phyloP scores from a whole-genome alignment of 208 protist species.

The Leishmania tarentolae region DNA sequence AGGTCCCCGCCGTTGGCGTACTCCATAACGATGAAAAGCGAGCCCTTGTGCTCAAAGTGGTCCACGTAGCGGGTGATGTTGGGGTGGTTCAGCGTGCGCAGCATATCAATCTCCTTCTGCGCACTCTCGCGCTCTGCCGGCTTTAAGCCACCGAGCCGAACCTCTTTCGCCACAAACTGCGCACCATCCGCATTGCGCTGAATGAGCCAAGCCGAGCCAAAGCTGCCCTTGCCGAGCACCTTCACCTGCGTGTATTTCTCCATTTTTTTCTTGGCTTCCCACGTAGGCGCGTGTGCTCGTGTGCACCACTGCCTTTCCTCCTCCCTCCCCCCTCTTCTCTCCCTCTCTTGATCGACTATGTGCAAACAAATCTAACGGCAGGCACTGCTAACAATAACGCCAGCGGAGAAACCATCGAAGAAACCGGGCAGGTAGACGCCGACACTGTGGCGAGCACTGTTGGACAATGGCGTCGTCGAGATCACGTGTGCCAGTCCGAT shows the following conservation, averaged over 20 bases:
- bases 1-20: constrained; percentile 91
- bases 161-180: constrained; percentile 92
- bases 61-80: constrained; percentile 93
- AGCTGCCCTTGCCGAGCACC: constrained; percentile 92
- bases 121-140: constrained; percentile 80
- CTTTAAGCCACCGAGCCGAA: constrained; percentile 76
- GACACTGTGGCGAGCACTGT: background rate
- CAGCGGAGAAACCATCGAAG: background rate
- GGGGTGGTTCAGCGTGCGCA: constrained; percentile 84
- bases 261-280: constrained; percentile 28
- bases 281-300: background rate
- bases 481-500: background rate
- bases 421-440: background rate
- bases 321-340: background rate
- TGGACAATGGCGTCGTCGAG: background rate
- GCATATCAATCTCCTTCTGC: constrained; percentile 90
- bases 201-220: constrained; percentile 91
- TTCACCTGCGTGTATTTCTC: constrained; percentile 87
- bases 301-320: background rate
- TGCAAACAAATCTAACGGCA: background rate
- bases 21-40: constrained; percentile 94
- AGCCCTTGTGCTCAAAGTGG: constrained; percentile 80
- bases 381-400: background rate
- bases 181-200: constrained; percentile 72
- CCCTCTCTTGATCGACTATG: background rate